phyloP scores from a whole-genome alignment of 257 asterid species.

The Nicotiana benthamiana region DNA sequence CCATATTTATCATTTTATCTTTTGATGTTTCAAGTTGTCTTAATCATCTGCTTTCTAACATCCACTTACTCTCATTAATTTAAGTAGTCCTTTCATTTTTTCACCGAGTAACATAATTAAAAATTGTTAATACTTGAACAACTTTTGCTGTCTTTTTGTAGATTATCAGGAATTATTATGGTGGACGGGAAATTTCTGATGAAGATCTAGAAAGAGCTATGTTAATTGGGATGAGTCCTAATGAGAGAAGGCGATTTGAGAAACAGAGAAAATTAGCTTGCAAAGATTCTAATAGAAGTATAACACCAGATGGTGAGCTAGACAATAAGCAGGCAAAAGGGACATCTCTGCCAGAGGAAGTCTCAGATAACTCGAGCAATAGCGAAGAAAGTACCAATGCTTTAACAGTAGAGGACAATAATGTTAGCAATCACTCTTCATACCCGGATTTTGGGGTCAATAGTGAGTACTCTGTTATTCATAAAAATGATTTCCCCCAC shows the following conservation, averaged over 20 bases:
- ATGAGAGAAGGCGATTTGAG: constrained; percentile 63
- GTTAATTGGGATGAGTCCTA: constrained; percentile 83
- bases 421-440: constrained; percentile 6
- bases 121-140: neutral
- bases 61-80: neutral
- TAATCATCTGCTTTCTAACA: neutral
- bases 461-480: constrained; percentile 6
- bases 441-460: constrained; percentile 10
- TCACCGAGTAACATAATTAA: neutral
- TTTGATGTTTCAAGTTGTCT: neutral
- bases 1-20: neutral
- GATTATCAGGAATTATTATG: constrained; percentile 71
- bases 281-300: constrained; percentile 24
- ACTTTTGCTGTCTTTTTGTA: constrained; percentile 16
- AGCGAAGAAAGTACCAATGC: constrained; percentile 23
- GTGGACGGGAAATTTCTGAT: constrained; percentile 76
- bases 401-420: constrained; percentile 14
- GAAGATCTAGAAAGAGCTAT: constrained; percentile 81
- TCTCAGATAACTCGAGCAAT: constrained; percentile 15
- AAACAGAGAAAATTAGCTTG: constrained; percentile 50
- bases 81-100: neutral
- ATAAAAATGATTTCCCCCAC: constrained; percentile 15
- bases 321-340: constrained; percentile 11
- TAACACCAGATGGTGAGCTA: constrained; percentile 14
- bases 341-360: neutral